Percentiles rank a stretch among this genome's conserved stretches.
Conservation (phyloP, 83 land plant species). For the Larix sibirica region DNA sequence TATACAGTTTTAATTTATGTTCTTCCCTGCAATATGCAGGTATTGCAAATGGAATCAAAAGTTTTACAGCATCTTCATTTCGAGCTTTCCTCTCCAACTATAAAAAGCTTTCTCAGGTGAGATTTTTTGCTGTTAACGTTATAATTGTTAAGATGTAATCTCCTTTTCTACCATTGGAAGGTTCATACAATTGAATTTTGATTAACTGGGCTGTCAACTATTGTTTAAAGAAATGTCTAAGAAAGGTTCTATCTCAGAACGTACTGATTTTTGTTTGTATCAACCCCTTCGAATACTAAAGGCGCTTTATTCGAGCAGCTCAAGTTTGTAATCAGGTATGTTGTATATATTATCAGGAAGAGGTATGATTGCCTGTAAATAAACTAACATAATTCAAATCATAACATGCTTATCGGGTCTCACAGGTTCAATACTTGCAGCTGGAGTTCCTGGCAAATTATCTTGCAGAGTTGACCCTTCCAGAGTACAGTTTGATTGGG, state of each 20-base stretch:
- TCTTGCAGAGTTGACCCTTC: constrained; percentile 85
- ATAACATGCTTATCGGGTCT: not conserved
- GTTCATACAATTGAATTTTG: not conserved
- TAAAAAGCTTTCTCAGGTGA: constrained; percentile 84
- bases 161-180: not conserved
- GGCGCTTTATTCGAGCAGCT: constrained; percentile 93
- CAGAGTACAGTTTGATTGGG: constrained; percentile 78
- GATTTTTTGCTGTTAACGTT: not conserved
- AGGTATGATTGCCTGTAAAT: not conserved
- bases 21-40: constrained; percentile 37
- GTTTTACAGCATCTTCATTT: constrained; percentile 84
- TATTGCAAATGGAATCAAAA: constrained; percentile 86
- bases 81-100: constrained; percentile 89
- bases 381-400: not conserved
- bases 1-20: not conserved
- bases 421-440: constrained; percentile 60
- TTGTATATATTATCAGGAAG: not conserved
- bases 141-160: not conserved
- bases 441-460: constrained; percentile 89
- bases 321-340: constrained; percentile 71
- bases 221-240: not conserved
- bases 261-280: not conserved
- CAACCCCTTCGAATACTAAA: not conserved
- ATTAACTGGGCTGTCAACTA: not conserved
- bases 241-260: not conserved